Evolutionary conservation across 148 eudicot species (phyloP).

Genomic region (Vaccinium vitisidaea): DNA sequence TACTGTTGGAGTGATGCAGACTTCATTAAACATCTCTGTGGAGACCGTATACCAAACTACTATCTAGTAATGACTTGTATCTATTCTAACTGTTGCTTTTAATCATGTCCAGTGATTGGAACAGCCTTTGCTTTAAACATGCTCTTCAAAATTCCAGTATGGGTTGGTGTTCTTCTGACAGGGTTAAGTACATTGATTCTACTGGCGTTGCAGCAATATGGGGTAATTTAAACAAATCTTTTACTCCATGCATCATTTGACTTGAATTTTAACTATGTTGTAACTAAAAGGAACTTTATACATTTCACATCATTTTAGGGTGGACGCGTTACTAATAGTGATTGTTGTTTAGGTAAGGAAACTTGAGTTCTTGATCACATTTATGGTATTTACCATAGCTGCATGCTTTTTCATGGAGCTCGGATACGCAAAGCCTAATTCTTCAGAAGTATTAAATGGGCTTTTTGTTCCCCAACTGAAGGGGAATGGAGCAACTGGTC

Average conservation of each 20-base stretch:
- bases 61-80: not conserved
- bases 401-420: constrained; percentile 84
- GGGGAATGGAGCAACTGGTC: constrained; percentile 80
- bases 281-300: not conserved
- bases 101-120: constrained; percentile 66
- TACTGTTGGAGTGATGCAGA: not conserved
- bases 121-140: constrained; percentile 96
- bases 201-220: constrained; percentile 88
- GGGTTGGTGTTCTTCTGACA: constrained; percentile 93
- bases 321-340: not conserved
- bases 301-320: not conserved
- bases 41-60: not conserved
- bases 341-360: constrained; percentile 69
- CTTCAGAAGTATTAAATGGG: constrained; percentile 74
- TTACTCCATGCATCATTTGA: not conserved
- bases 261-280: not conserved
- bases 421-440: constrained; percentile 75
- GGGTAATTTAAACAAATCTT: constrained; percentile 46
- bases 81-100: constrained; percentile 11
- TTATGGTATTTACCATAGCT: constrained; percentile 83
- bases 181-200: constrained; percentile 89
- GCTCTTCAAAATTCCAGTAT: constrained; percentile 82
- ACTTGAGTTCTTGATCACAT: constrained; percentile 86
- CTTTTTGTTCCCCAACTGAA: constrained; percentile 93
- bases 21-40: not conserved